Evolutionary conservation across 163 green algal genomes (phyloP), one percentile per base, ranked within the genome.

Genomic region (Scenedesmus sp.): DNA sequence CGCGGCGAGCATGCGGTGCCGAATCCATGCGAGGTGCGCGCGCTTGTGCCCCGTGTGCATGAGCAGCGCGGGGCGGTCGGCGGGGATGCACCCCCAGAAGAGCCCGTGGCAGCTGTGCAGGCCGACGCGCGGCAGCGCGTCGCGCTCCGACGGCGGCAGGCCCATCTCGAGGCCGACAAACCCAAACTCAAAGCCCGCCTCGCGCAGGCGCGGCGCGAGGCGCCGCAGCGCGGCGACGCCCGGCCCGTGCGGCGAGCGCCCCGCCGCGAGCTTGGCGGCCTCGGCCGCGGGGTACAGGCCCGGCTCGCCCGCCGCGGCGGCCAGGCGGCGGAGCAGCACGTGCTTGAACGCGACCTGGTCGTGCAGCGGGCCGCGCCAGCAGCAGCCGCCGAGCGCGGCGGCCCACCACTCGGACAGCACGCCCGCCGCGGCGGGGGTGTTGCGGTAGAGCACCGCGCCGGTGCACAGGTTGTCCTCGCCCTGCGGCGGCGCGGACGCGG

Each of bases 21-120:
- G 56, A 22, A 63, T 63, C 56, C 56, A 63, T 1, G 56, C 56
- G 1, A 63, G 56, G 56, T 63, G 56, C 1, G 6, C 39, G 24
- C 56, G 56, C 56, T 44, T 63, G 56, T 63, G 56, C 28, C 56
- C 56, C 28, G 56, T 63, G 28, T 63, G 56, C 56, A 63, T 63
- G 2, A 63, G 56, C 56, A 63, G 56, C 26, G 56, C 56, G 2
- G 56, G 56, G 2, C 28, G 28, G 10, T 42, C 56, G 11, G 36
- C 56, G 1, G 56, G 56, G 24, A 63, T 44, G 26, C 56, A 63
- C 14, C 56, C 56, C 56, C 56, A 63, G 26, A 63, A 63, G 1
- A 63, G 56, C 56, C 56, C 56, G 10, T 63, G 56, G 7, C 56
- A 63, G 26, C 56, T 63, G 10, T 63, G 56, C 26, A 63, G 28